These are phyloP conservation scores for Ganoderma lucidum DNA, from an alignment of 1,284 basidiomycete species.

Conservation along the genomic window DNA sequence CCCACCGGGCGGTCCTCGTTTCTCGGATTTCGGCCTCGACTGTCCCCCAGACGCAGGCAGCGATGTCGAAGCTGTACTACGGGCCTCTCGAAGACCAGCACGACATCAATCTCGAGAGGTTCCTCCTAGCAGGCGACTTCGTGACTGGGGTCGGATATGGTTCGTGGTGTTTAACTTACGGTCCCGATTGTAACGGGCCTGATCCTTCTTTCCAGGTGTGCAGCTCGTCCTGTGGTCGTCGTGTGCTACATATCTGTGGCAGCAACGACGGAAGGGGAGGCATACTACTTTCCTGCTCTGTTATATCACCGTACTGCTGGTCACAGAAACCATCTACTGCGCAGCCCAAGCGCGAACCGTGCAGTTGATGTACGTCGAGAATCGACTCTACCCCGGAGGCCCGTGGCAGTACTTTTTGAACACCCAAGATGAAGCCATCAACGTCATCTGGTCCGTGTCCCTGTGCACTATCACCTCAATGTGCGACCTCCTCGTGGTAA, in stretches of 20 bases:
- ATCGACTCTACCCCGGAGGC: constrained; percentile 50
- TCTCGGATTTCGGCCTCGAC: background rate
- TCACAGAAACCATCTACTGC: constrained; percentile 47
- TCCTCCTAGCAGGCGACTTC: constrained; percentile 29
- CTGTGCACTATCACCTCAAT: constrained; percentile 46
- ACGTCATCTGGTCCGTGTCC: constrained; percentile 49
- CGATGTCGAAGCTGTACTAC: constrained; percentile 16
- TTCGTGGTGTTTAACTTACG: background rate
- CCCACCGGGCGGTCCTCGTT: too few relatives aligned
- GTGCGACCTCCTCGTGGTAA: constrained; percentile 48
- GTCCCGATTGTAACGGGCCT: background rate
- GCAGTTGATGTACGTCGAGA: constrained; percentile 51
- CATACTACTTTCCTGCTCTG: constrained; percentile 44
- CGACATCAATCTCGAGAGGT: constrained; percentile 20
- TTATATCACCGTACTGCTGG: constrained; percentile 49
- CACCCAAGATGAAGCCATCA: constrained; percentile 43
- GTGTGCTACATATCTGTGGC: constrained; percentile 50
- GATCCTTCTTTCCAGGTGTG: constrained; percentile 39
- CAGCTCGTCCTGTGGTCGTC: constrained; percentile 48
- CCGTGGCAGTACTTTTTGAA: constrained; percentile 50
- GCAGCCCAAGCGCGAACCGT: constrained; percentile 41
- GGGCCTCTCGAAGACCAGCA: constrained; percentile 12
- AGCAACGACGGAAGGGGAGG: constrained; percentile 38
- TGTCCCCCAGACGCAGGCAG: background rate
- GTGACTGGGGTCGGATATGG: constrained; percentile 29